Conservation (phyloP, 2,329 filamentous ascomycete species). For the Fusarium tjaetaba region DNA sequence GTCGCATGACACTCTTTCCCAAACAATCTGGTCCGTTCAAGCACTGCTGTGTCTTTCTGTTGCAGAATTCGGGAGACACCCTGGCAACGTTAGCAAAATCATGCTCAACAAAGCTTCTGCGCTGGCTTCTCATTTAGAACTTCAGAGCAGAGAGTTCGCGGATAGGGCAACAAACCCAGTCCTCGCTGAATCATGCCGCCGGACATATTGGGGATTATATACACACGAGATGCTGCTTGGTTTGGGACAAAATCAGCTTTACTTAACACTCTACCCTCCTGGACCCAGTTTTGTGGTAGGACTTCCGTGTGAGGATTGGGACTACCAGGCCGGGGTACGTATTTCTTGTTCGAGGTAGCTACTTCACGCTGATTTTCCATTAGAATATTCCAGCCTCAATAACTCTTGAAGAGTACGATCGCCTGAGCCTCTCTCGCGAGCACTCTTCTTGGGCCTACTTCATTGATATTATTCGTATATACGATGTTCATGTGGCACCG, state of each 20-base stretch:
- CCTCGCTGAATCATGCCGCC: constrained; percentile 38
- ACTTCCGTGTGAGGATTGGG: constrained; percentile 41
- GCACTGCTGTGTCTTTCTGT: constrained; percentile 34
- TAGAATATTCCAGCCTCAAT: constrained; percentile 30
- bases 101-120: constrained; percentile 19
- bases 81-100: background rate
- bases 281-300: constrained; percentile 16
- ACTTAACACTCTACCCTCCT: constrained; percentile 16
- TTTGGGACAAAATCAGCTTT: constrained; percentile 16
- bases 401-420: constrained; percentile 27
- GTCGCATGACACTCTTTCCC: constrained; percentile 14
- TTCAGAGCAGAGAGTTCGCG: constrained; percentile 34
- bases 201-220: constrained; percentile 42
- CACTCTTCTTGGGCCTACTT: constrained; percentile 41
- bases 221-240: constrained; percentile 32
- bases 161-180: constrained; percentile 18
- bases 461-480: constrained; percentile 34
- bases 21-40: constrained; percentile 40
- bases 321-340: constrained; percentile 36
- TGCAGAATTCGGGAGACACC: constrained; percentile 24
- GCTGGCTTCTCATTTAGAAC: constrained; percentile 28
- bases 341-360: background rate
- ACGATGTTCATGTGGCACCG: constrained; percentile 20
- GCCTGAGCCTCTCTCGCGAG: background rate
- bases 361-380: background rate